phyloP scores from a whole-genome alignment of 1,139 yeast genomes.

The Candida neerlandica region DNA sequence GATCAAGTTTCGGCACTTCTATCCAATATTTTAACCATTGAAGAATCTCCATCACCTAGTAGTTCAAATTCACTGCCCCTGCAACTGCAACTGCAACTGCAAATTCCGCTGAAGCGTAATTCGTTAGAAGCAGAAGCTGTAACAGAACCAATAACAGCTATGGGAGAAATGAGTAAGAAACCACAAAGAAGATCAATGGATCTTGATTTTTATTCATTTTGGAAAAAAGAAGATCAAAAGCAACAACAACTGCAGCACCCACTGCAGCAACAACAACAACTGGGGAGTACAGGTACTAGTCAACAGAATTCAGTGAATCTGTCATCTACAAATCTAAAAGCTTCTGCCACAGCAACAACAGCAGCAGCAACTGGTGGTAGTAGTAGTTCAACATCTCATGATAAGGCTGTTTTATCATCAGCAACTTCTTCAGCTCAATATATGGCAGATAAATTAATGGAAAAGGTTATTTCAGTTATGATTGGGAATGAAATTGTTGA shows the following conservation, averaged over 20 bases:
- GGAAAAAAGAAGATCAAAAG: slow-evolving; percentile 14
- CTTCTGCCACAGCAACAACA: no score
- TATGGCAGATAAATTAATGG: slow-evolving; percentile 70
- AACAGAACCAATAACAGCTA: neutral
- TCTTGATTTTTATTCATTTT: slow-evolving; percentile 20
- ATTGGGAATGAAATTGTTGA: slow-evolving; percentile 61
- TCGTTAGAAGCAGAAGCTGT: neutral
- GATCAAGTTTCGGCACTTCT: slow-evolving; percentile 34
- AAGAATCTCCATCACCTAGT: slow-evolving; percentile 10
- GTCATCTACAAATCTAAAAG: slow-evolving; percentile 4
- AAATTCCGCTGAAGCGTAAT: neutral
- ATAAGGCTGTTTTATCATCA: slow-evolving; percentile 3
- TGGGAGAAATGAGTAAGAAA: slow-evolving; percentile 6
- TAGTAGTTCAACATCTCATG: neutral
- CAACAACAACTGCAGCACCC: no score
- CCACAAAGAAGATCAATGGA: slow-evolving; percentile 17
- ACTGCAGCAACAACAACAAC: neutral
- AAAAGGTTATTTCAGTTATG: slow-evolving; percentile 67
- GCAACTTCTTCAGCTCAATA: slow-evolving; percentile 21
- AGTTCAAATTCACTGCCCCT: neutral
- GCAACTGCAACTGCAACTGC: neutral
- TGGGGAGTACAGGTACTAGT: neutral
- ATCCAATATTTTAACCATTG: slow-evolving; percentile 31
- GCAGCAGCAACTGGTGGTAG: neutral
- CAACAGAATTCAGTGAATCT: slow-evolving; percentile 3